A percentile compares a stretch with the other conserved stretches of the same genome.
phyloP scores from a whole-genome alignment of 305 asterid genomes.

The Stenogyne calaminthoides region DNA sequence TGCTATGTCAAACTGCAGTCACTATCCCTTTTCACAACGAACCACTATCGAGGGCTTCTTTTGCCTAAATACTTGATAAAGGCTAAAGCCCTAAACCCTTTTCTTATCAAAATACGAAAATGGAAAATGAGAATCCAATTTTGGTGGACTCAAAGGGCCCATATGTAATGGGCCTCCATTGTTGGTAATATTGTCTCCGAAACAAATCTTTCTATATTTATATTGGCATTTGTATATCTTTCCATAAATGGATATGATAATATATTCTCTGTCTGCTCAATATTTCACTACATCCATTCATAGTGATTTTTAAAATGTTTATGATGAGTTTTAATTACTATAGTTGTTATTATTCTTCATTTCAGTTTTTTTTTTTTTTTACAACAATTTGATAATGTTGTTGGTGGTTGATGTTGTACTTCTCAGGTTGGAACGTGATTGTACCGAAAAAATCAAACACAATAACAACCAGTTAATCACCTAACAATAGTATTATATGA shows the following conservation, averaged over 20 bases:
- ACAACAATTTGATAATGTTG: no score
- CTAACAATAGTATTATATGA: no score
- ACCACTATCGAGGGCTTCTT: conserved; percentile 32
- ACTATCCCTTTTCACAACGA: conserved; percentile 33
- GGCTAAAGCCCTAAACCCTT: conserved; percentile 33
- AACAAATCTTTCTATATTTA: neutral
- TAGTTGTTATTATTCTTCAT: no score
- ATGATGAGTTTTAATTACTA: no score
- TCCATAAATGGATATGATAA: neutral
- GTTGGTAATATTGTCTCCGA: neutral
- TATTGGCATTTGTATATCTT: conserved; percentile 13
- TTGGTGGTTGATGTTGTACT: no score
- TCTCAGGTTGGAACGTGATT: no score
- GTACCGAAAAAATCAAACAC: no score
- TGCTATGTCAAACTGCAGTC: conserved; percentile 32
- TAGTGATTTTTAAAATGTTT: no score
- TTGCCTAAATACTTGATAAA: neutral
- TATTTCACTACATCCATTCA: no score
- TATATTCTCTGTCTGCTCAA: no score
- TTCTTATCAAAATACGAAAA: neutral
- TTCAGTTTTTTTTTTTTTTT: no score
- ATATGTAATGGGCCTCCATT: conserved; percentile 17
- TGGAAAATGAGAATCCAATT: neutral
- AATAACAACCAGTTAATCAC: no score
- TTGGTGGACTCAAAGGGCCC: conserved; percentile 19